phyloP scores from a whole-genome alignment of 768 basidiomycete genomes.

The Grammothele lineata region DNA sequence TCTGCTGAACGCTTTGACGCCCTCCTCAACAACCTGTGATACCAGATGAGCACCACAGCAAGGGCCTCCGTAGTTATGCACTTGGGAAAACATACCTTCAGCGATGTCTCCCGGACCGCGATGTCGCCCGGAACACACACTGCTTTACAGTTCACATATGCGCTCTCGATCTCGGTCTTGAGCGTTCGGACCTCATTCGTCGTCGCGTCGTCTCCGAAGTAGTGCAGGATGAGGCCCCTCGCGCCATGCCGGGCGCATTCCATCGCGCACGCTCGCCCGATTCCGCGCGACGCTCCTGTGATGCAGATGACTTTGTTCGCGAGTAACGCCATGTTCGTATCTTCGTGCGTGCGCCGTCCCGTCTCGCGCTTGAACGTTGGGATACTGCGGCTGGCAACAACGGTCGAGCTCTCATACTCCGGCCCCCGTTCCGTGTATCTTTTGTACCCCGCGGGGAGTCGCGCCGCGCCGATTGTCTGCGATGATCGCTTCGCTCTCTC shows the following conservation, averaged over 20 bases:
- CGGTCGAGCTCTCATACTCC: no score
- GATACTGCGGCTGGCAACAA: no score
- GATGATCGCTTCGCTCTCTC: not conserved
- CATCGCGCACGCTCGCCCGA: constrained; percentile 65
- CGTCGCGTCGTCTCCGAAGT: constrained; percentile 56
- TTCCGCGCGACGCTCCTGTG: constrained; percentile 72
- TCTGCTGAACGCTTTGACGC: constrained; percentile 55
- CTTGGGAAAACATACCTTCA: constrained; percentile 34
- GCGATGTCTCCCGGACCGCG: constrained; percentile 49
- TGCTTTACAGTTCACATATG: constrained; percentile 34
- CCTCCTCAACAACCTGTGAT: constrained; percentile 54
- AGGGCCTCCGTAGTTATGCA: no score
- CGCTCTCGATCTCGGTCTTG: constrained; percentile 40
- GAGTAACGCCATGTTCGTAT: constrained; percentile 32
- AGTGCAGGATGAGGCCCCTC: constrained; percentile 59
- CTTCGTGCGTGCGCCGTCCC: no score
- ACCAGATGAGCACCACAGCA: not conserved
- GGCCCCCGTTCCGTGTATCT: not conserved
- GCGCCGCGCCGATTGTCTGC: not conserved
- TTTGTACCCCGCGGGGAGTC: constrained; percentile 4
- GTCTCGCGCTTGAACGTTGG: no score
- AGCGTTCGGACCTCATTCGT: constrained; percentile 44
- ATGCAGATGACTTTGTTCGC: constrained; percentile 60
- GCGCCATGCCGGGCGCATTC: constrained; percentile 66
- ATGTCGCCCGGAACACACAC: constrained; percentile 65